phyloP scores from a whole-genome alignment of 768 basidiomycete species.

The Hirschioporus abietinus region DNA sequence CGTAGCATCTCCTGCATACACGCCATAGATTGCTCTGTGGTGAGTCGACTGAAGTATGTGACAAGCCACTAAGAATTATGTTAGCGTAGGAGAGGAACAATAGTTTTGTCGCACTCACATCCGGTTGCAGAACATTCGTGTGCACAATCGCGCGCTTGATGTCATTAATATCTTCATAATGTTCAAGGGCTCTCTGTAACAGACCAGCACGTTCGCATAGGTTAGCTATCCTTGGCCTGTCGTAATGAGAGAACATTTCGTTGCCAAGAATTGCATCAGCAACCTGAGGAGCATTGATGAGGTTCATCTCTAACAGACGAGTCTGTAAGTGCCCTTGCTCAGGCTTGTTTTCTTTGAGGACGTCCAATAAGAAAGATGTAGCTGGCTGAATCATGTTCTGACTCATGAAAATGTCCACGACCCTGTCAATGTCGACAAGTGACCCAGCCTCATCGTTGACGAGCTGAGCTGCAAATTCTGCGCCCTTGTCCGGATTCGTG shows the following conservation, averaged over 20 bases:
- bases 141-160: slow-evolving; percentile 99
- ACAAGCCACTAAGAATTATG: slow-evolving; percentile 74
- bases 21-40: slow-evolving; percentile 94
- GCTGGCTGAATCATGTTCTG: slow-evolving; percentile 99
- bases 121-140: slow-evolving; percentile 74
- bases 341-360: slow-evolving; percentile 95
- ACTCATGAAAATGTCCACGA: slow-evolving; percentile 99
- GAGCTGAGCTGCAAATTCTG: slow-evolving; percentile 93
- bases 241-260: slow-evolving; percentile 97
- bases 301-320: slow-evolving; percentile 95
- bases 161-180: slow-evolving; percentile 96
- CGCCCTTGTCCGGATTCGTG: slow-evolving; percentile 94
- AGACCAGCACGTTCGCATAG: slow-evolving; percentile 98
- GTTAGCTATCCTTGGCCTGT: slow-evolving; percentile 94
- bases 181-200: slow-evolving; percentile 91
- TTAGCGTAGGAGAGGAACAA: slow-evolving; percentile 7
- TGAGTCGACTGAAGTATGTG: slow-evolving; percentile 93
- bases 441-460: slow-evolving; percentile 92
- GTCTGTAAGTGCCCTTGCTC: slow-evolving; percentile 97
- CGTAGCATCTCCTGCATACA: slow-evolving; percentile 97
- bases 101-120: slow-evolving; percentile 42
- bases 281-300: slow-evolving; percentile 95
- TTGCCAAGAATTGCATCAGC: slow-evolving; percentile 98
- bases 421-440: slow-evolving; percentile 88
- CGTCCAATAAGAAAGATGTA: slow-evolving; percentile 95